These are phyloP conservation scores for Mycena metata DNA, from an alignment of 768 basidiomycete genomes.

Conservation along the genomic window DNA sequence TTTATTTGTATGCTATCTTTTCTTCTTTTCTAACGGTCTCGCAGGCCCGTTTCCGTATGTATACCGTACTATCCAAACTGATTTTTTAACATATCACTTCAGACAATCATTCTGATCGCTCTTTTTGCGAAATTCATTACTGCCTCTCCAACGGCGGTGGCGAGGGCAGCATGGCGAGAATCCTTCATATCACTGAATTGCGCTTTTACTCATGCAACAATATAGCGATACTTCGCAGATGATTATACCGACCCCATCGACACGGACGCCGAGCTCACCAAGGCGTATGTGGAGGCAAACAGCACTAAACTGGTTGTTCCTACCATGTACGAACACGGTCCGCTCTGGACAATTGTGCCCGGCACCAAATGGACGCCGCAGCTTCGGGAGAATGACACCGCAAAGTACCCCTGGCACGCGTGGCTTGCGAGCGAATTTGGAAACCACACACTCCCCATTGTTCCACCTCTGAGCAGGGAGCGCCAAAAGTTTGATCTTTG, in stretches of 20 bases:
- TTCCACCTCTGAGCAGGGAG: constrained; percentile 25
- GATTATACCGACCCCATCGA: constrained; percentile 26
- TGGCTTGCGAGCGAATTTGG: constrained; percentile 39
- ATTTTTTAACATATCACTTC: constrained; percentile 8
- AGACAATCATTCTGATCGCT: constrained; percentile 33
- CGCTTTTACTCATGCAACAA: neutral
- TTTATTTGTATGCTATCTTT: neutral
- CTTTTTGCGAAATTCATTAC: constrained; percentile 42
- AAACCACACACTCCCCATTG: constrained; percentile 25
- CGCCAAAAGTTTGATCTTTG: constrained; percentile 41
- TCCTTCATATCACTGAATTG: constrained; percentile 1
- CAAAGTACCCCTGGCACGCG: constrained; percentile 43
- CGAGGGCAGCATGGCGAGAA: constrained; percentile 24
- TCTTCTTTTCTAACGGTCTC: neutral
- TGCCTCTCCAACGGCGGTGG: constrained; percentile 39
- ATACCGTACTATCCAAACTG: neutral
- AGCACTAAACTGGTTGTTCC: constrained; percentile 35
- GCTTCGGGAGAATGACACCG: constrained; percentile 34
- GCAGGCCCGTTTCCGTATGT: constrained; percentile 32
- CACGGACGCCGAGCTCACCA: constrained; percentile 25
- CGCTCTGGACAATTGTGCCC: constrained; percentile 38
- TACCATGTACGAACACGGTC: constrained; percentile 40
- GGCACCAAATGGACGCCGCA: constrained; percentile 28
- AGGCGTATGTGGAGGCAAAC: constrained; percentile 29
- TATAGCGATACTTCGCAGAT: constrained; percentile 29